Evolutionary conservation across 2,329 filamentous ascomycete genomes (phyloP).

Genomic region (Botrytis pseudocinerea): DNA sequence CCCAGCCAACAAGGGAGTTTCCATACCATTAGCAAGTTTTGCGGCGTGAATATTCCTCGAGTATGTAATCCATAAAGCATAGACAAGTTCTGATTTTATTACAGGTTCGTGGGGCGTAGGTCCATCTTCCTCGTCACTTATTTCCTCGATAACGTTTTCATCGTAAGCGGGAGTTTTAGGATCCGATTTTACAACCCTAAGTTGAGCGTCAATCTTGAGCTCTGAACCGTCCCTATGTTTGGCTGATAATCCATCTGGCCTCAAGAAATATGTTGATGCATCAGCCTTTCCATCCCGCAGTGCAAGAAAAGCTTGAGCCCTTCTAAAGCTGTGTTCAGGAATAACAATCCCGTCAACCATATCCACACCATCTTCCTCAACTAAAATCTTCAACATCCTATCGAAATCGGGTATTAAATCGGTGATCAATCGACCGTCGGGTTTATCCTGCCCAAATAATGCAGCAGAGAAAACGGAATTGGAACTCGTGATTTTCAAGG

Average conservation of each 20-base stretch:
- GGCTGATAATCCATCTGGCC: conserved; percentile 80
- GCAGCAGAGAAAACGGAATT: conserved; percentile 94
- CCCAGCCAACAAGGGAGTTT: conserved; percentile 65
- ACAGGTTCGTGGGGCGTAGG: conserved; percentile 47
- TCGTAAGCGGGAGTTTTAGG: conserved; percentile 61
- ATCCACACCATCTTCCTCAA: conserved; percentile 80
- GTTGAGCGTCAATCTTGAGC: conserved; percentile 92
- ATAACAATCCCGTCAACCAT: conserved; percentile 94
- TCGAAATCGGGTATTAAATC: conserved; percentile 86
- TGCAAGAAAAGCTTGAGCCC: conserved; percentile 80
- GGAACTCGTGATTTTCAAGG: conserved; percentile 81
- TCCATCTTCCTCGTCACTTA: conserved; percentile 52
- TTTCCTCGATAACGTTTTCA: conserved; percentile 65
- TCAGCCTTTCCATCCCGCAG: conserved; percentile 81
- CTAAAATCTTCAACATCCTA: conserved; percentile 75
- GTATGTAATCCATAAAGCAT: conserved; percentile 96
- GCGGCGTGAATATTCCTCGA: conserved; percentile 86
- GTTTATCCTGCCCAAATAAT: conserved; percentile 83
- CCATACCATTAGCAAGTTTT: conserved; percentile 57
- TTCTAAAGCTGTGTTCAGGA: conserved; percentile 91
- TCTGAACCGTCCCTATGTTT: conserved; percentile 88
- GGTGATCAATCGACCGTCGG: conserved; percentile 77
- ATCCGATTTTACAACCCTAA: conserved; percentile 93
- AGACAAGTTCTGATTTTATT: conserved; percentile 74
- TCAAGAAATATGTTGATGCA: conserved; percentile 74